Evolutionary conservation across 495 filamentous ascomycete genomes (phyloP).

Genomic region (Viridothelium virens): DNA sequence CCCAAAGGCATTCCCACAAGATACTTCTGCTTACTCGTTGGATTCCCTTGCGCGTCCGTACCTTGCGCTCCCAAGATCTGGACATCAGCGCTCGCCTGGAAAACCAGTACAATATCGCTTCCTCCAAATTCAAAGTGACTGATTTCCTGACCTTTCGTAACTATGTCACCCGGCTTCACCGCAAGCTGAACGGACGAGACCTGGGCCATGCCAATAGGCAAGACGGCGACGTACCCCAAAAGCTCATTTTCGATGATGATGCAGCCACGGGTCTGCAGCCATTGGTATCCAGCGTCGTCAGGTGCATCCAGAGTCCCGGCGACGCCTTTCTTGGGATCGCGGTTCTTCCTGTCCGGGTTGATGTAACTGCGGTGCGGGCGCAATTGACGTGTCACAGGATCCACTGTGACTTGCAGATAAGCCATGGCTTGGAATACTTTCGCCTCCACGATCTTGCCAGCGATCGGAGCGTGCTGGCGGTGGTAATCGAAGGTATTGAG

Average conservation of each 20-base stretch:
- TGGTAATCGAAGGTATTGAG: not conserved
- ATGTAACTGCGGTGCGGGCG: not conserved
- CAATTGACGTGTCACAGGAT: not conserved
- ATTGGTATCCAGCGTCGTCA: not conserved
- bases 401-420: conserved; percentile 28
- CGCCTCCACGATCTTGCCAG: not conserved
- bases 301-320: not conserved
- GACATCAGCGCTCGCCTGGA: not conserved
- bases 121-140: not conserved
- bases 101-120: not conserved
- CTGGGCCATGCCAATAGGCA: not conserved
- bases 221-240: conserved; percentile 10
- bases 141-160: not conserved
- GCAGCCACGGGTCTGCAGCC: not conserved
- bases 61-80: too few species aligned
- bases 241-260: not conserved
- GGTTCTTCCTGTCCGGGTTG: not conserved
- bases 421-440: conserved; percentile 27
- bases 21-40: too few species aligned
- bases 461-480: not conserved
- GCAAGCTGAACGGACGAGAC: not conserved
- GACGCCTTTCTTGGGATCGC: not conserved
- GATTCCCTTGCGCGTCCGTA: too few species aligned
- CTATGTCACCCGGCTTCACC: not conserved
- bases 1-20: too few species aligned